Percentiles rank a stretch among this genome's conserved stretches.
phyloP scores from a whole-genome alignment of 2,329 filamentous ascomycete species.

The Aspergillus eucalypticola region DNA sequence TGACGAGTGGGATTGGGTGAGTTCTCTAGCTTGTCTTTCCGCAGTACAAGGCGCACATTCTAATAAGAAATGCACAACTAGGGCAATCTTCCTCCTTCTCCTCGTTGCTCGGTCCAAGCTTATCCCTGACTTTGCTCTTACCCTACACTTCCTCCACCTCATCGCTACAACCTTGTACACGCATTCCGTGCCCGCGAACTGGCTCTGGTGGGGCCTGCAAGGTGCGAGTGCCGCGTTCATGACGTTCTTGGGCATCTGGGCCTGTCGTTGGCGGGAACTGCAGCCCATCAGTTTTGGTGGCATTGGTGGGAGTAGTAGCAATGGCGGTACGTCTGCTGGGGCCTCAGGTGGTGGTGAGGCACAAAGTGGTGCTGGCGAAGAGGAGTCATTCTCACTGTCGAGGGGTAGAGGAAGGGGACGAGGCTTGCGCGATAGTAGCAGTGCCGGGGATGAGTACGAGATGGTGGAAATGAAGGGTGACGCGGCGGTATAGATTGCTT shows the following conservation, averaged over 20 bases:
- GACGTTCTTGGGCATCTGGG: constrained; percentile 79
- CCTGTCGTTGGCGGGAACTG: constrained; percentile 85
- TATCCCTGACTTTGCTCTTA: constrained; percentile 90
- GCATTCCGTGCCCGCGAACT: constrained; percentile 70
- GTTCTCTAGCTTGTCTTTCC: constrained; percentile 25
- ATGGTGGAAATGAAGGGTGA: constrained; percentile 38
- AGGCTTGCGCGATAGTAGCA: constrained; percentile 19
- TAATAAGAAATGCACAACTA: not conserved
- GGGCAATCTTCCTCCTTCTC: constrained; percentile 78
- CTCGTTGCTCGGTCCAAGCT: constrained; percentile 88
- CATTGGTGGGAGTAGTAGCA: constrained; percentile 53
- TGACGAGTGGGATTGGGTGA: constrained; percentile 66
- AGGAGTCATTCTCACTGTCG: constrained; percentile 21
- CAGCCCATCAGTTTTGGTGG: constrained; percentile 83
- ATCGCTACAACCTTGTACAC: constrained; percentile 77
- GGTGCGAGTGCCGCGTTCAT: constrained; percentile 62
- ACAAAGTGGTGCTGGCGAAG: constrained; percentile 17
- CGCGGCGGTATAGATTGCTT: constrained; percentile 29
- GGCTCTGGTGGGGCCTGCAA: constrained; percentile 83
- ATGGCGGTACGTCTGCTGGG: constrained; percentile 19
- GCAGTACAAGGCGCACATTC: not conserved
- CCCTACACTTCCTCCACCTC: constrained; percentile 81
- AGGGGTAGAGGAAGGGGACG: constrained; percentile 35
- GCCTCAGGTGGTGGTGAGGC: constrained; percentile 14
- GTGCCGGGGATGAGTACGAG: constrained; percentile 33